Evolutionary conservation across 1,284 basidiomycete species (phyloP).

Genomic region (Phellinidium pouzarii): DNA sequence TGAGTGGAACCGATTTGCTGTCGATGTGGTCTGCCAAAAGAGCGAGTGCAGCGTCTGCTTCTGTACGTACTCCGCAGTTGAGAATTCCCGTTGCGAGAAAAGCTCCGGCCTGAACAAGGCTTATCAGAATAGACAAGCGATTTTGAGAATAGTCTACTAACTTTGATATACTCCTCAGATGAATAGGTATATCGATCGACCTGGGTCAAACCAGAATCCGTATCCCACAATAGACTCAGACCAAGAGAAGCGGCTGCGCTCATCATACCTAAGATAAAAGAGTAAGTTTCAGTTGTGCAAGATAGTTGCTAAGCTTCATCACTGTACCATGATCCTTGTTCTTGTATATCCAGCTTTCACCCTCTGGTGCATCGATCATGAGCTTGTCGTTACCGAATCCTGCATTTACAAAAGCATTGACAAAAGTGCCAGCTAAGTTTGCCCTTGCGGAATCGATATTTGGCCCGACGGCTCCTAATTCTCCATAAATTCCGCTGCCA

Average conservation of each 20-base stretch:
- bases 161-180: slow-evolving; percentile 94
- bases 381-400: slow-evolving; percentile 99
- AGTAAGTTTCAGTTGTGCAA: slow-evolving; percentile 3
- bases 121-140: slow-evolving; percentile 10
- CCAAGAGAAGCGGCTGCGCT: slow-evolving; percentile 94
- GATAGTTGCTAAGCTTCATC: no score
- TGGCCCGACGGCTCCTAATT: slow-evolving; percentile 50
- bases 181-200: slow-evolving; percentile 99
- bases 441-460: slow-evolving; percentile 91
- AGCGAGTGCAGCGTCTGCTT: slow-evolving; percentile 91
- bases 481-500: not conserved
- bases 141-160: slow-evolving; percentile 23
- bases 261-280: slow-evolving; percentile 70
- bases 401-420: slow-evolving; percentile 98
- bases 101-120: slow-evolving; percentile 67
- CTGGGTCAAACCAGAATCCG: slow-evolving; percentile 88
- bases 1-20: slow-evolving; percentile 79
- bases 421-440: slow-evolving; percentile 95
- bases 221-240: slow-evolving; percentile 93
- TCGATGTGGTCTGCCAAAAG: slow-evolving; percentile 90
- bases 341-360: slow-evolving; percentile 99
- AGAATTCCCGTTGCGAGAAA: slow-evolving; percentile 93
- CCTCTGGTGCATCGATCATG: slow-evolving; percentile 94
- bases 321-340: slow-evolving; percentile 88
- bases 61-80: slow-evolving; percentile 85